phyloP scores from a whole-genome alignment of 306 rosid species.

The Prunus fruticosa region DNA sequence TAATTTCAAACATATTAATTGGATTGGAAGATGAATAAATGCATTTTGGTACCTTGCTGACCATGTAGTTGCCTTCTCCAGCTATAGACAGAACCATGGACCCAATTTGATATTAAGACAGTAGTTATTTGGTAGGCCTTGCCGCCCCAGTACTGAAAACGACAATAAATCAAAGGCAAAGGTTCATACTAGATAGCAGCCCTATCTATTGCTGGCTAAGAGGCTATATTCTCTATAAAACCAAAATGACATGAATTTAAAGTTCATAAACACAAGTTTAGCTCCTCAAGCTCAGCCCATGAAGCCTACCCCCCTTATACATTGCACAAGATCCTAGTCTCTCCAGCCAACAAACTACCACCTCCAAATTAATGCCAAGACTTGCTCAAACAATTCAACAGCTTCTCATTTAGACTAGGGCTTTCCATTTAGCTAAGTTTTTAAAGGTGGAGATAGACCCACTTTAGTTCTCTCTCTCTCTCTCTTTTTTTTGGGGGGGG shows the following conservation, averaged over 20 bases:
- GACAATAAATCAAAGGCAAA: neutral
- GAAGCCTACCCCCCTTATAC: neutral
- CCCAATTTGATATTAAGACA: neutral
- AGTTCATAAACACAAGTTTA: neutral
- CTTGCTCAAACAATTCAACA: neutral
- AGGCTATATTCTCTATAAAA: neutral
- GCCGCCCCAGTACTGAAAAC: neutral
- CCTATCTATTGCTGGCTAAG: neutral
- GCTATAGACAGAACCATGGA: neutral
- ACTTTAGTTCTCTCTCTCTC: neutral
- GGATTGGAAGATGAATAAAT: neutral
- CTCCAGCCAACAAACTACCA: neutral
- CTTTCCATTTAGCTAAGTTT: neutral
- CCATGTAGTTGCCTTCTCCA: neutral
- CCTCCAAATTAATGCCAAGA: constrained; percentile 2
- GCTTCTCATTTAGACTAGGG: neutral
- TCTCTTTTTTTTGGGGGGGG: no score
- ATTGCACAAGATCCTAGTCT: neutral
- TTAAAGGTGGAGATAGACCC: neutral
- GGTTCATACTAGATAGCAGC: neutral
- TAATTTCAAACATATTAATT: neutral
- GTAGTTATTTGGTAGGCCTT: neutral
- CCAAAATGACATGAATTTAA: neutral
- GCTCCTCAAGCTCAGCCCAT: neutral
- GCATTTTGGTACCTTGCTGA: neutral